Evolutionary conservation across 139 green algal species (phyloP), one percentile per base, ranked within the genome.

Genomic region (Choricystis sp.): DNA sequence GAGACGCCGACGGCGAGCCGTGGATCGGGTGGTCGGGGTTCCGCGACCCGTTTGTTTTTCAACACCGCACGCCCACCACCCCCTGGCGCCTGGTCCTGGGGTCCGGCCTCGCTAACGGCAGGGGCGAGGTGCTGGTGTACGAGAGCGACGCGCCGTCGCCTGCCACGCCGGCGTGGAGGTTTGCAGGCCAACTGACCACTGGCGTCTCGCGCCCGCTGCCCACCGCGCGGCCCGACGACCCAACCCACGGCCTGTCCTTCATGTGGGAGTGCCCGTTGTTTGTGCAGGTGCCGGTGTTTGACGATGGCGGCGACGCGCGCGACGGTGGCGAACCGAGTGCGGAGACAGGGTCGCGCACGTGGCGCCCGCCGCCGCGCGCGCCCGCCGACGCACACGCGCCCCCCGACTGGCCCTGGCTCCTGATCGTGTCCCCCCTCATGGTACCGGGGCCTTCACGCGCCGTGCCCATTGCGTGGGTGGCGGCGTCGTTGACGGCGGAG

Each of bases 191-290:
- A 59, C 65, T 83, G 20, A 64, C 59, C 48, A 65, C 52, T 4
- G 65, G 70, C 48, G 52, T 66, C 70, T 21, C 49, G 59, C 27
- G 30, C 67, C 56, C 69, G 71, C 55, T 58, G 75, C 67, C 40
- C 9, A 9, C 40, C 16, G 40, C 40, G 9, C 16, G 9, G 40
- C 40, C 40, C 40, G 40, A 21, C 40, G 40, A 52, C 40, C 9
- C 40, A 16, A 16, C 16, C 9, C 9, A 52, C 40, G 40, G 77
- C 48, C 66, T 70, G 9, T 74, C 74, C 3, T 64, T 69, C 58
- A 81, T 79, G 69, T 84, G 78, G 78, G 78, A 84, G 69, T 84
- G 78, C 64, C 78, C 78, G 22, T 75, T 79, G 61, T 60, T 84
- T n/a, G 61, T 77, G 23, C 57, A 61, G 24, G 67, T 81, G 57